Evolutionary conservation across 495 filamentous ascomycete species (phyloP).

Genomic region (Neurospora cerealis): DNA sequence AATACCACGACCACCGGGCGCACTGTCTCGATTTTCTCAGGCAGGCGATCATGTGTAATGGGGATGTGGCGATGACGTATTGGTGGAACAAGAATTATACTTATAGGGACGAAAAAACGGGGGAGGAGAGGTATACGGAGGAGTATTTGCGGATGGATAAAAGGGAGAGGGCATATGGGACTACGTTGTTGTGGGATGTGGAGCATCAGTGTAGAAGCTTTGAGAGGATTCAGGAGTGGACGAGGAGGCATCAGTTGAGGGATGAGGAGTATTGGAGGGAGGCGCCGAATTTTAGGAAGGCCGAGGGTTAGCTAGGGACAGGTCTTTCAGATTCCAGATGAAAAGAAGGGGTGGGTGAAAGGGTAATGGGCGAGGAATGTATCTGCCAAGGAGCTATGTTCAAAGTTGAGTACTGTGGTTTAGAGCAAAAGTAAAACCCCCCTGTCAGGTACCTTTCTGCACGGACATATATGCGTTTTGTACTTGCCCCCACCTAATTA

Average conservation of each 20-base stretch:
- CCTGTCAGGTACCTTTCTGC: too few relatives aligned
- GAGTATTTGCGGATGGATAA: not conserved
- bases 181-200: not conserved
- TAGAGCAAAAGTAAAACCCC: too few relatives aligned
- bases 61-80: not conserved
- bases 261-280: not conserved
- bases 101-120: not conserved
- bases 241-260: not conserved
- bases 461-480: too few relatives aligned
- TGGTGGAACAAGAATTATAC: not conserved
- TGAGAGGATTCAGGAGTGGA: not conserved
- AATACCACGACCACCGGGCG: not conserved
- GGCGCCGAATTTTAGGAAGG: not conserved
- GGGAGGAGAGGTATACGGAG: not conserved
- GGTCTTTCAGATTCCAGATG: not conserved
- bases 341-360: not conserved
- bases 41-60: not conserved
- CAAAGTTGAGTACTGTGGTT: not conserved
- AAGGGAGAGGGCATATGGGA: not conserved
- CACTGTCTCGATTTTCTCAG: not conserved
- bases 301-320: not conserved
- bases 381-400: not conserved
- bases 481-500: too few relatives aligned
- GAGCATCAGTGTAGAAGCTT: not conserved
- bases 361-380: not conserved